Base-by-base conservation (phyloP, 495 filamentous ascomycete genomes). In the Saxophila tyrrhenica region DNA sequence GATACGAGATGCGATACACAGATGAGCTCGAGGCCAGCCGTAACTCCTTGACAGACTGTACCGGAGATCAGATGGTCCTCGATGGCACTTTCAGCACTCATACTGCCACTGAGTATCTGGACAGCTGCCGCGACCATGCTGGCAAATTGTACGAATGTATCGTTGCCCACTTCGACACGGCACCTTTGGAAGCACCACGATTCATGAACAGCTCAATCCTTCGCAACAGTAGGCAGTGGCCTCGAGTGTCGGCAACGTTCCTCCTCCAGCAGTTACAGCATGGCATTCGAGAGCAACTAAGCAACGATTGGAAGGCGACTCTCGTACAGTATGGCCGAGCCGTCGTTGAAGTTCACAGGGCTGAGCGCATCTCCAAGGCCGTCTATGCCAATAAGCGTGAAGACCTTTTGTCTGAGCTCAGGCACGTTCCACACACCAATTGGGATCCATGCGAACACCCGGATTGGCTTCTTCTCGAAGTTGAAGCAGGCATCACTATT, bases 401-500 rank as follows among this genome's bases (percentile, higher is more conserved):
- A 19, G 75, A 74, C 16, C 61, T 84, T 0, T 21, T 65, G 0
- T 67, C 67, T 25, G 83, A 85, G 57, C 42, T 79, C 0, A 25
- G 22, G 1, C 83, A 84, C 59, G 25, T 48, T 5, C 79, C 78
- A 1, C 73, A 79, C 60, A 59, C 63, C 16, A 74, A 76, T 42
- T 82, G 79, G 75, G 55, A 74, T 35, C 76, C 77, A 0, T n/a
- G 60, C 8, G 50, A 71, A 0, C 67, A 70, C 42, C 76, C 81
- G 0, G 82, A 87, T 25, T 57, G 43, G 57, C 62, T 86, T 0
- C 66, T 87, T 7, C 58, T 89, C 0, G 80, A 86, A 53, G 65
- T 85, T 19, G 84, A 89, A 43, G 77, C 73, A 32, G 72, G 77
- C 21, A 69, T 89, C 20, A 62, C 77, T 11, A 82, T 87, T 32